Evolutionary conservation across 176 grass and related monocot species (phyloP), one percentile per base, ranked within the genome.

Genomic region (Tillandsia leiboldiana): DNA sequence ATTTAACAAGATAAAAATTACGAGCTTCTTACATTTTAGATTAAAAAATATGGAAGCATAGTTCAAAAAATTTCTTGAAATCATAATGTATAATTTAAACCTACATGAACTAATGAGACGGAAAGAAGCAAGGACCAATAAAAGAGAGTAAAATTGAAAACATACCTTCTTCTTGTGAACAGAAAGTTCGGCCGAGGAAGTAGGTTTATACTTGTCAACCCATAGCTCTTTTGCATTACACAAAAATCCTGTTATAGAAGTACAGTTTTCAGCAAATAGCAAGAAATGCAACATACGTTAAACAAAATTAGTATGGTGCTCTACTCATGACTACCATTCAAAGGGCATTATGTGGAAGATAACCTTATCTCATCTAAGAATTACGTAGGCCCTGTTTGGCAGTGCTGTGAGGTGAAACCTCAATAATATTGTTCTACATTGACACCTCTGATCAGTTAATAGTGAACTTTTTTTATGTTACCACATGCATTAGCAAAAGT

Each of bases 91-190:
- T n/a, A 56, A 12, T 13, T n/a, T 56, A 56, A 13, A 14, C 14
- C 14, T 59, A 22, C n/a, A 59, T 1, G 6, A 8, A 59, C 3
- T 59, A 59, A 8, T 59, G 54, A 59, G 20, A 59, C 15, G 2
- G 1, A n/a, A 59, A 59, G 9, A 59, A 15, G 54, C 8, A 59
- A 18, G 13, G 20, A 15, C n/a, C 20, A 18, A 59, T 22, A 59
- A 1, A 59, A 59, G 20, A 22, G 3, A 59, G 14, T 15, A 59
- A 18, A 17, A 8, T 65, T 73, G 26, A 59, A 83, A 73, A 65
- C 26, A 2, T 67, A 92, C 93, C 93, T 97, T 97, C 78, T 92
- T 92, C 78, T 87, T 97, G 70, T 97, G 89, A 69, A 97, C 86
- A 27, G 86, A 83, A 66, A 97, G 89, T 59, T 90, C 89, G 18